Base-by-base conservation (phyloP, 371 early-diverging fungal species). In the Mortierella sp. region DNA sequence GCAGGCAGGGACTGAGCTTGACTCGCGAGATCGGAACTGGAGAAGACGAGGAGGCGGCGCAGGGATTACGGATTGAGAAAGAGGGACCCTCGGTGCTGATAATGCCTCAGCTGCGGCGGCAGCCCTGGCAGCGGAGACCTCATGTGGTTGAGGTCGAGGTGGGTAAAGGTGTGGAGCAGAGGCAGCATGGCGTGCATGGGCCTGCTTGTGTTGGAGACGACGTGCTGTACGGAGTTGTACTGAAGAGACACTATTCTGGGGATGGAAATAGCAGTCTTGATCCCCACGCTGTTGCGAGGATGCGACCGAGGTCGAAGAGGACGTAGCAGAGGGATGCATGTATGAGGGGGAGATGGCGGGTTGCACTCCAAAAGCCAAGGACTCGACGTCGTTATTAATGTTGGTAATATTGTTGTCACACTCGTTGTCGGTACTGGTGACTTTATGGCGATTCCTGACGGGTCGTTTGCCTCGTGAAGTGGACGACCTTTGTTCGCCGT, bases 31-130 rank as follows among this genome's bases (percentile, higher is more conserved):
- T 21, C 81, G 81, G 71, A 84, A 80, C 21, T 81, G 78, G 28
- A 78, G 71, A 11, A 81, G 67, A 34, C 81, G 74, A 69, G 85
- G 78, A 3, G 84, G 81, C 5, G 85, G 85, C 44, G 85, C 85
- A 14, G 85, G 81, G 0, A 84, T 48, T 1, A 77, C 76, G 5
- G 85, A 67, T 37, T 78, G 81, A 0, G 73, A 81, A 31, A 82
- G 73, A 26, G 82, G 75, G 5, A 82, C 16, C 6, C 67, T 71
- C 1, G 77, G 77, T 14, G 69, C n/a, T 24, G n/a, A 70, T 0
- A 43, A 31, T 21, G 57, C 43, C 9, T 11, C 34, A 34, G 50
- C 16, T 69, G 34, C 46, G n/a, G 72, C 53, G 50, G 53, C 71
- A 71, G 79, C 48, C 16, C n/a, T 50, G 11, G 71, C 57, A 24